Evolutionary conservation across 2,329 filamentous ascomycete genomes (phyloP), one percentile per base, ranked within the genome.

Genomic region (Coniella vitis): DNA sequence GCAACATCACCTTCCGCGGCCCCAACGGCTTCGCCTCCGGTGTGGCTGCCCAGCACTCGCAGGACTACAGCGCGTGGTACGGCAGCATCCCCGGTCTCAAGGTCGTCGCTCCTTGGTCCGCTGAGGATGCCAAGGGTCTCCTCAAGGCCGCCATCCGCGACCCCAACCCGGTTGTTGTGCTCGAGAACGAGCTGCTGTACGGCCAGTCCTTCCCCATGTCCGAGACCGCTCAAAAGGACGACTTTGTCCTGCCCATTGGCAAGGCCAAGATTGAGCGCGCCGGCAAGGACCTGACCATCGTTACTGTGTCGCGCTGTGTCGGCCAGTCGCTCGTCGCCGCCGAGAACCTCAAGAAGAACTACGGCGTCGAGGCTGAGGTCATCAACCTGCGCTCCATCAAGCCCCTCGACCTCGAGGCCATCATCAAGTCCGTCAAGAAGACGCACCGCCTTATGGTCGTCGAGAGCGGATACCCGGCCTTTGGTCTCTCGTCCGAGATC

Each of bases 51-150:
- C 93, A 98, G 78, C 93, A 98, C 79, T 97, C 93, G 45, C 93
- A 98, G 76, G 93, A 98, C 69, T 98, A 94, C 78, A 88, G 88
- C 45, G 90, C 91, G 55, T 98, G 93, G 93, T 98, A 98, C 73
- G 93, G 91, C 66, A 94, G 89, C 72, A 93, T 98, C 62, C 93
- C 93, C 45, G 93, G 93, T 60, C 76, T 98, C 62, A 98, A 98
- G 81, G 93, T 98, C 55, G 90, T 98, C 57, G 79, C 87, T 25
- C 93, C 93, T 54, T 98, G 90, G 87, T 95, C 89, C 67, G 81
- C 93, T 47, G 93, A 98, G 74, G 93, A 98, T 67, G 93, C 93
- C 66, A 98, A 98, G 81, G 93, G 93, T 70, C 81, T 98, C 56
- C 69, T 98, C 59, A 98, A 98, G 79, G 91, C 93, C 58, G 90